Evolutionary conservation across 179 eudicot genomes (phyloP).

Genomic region (Patellifolia procumbens): DNA sequence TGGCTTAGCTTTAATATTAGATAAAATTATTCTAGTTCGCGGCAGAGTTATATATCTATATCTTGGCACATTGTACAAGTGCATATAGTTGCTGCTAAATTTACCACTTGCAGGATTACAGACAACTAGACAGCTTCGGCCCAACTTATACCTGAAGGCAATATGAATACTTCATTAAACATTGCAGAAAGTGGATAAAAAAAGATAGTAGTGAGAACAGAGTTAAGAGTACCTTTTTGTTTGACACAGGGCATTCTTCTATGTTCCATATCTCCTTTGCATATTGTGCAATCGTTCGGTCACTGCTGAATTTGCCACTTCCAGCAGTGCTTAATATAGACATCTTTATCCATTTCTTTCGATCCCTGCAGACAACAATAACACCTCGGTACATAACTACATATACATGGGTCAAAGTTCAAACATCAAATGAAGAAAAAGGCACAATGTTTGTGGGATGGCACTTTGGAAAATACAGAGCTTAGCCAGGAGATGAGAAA

Average conservation of each 20-base stretch:
- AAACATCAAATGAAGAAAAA: neutral
- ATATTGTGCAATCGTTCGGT: slow-evolving; percentile 87
- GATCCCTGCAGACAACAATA: slow-evolving; percentile 55
- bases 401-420: no score
- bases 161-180: neutral
- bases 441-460: neutral
- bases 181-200: neutral
- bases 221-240: slow-evolving; percentile 1
- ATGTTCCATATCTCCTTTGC: slow-evolving; percentile 95
- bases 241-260: slow-evolving; percentile 64
- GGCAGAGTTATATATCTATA: neutral
- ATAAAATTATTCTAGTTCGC: neutral
- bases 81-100: neutral
- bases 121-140: neutral
- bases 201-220: neutral
- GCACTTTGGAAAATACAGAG: neutral
- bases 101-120: neutral
- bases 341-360: slow-evolving; percentile 92
- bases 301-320: slow-evolving; percentile 97
- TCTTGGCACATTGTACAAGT: neutral
- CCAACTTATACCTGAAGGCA: slow-evolving; percentile 4
- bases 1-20: neutral
- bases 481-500: neutral
- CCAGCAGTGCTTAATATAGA: slow-evolving; percentile 95
- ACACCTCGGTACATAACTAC: slow-evolving; percentile 5